Conservation (phyloP, 306 rosid genomes). For the Oxytropis ochrocephala region DNA sequence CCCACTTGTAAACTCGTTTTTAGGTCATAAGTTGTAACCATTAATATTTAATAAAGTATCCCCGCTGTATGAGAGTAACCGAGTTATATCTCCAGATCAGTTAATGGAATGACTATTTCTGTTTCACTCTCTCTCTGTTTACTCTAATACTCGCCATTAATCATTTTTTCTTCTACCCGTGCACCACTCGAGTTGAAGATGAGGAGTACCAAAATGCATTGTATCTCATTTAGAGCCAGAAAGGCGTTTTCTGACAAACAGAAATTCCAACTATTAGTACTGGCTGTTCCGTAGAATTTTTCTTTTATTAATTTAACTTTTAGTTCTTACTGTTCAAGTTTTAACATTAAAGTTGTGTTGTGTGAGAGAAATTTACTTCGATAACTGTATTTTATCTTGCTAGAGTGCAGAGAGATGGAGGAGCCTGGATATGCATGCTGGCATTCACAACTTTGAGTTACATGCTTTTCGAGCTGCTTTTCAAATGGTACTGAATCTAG, state of each 20-base stretch:
- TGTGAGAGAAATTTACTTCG: background rate
- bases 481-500: constrained; percentile 60
- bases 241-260: background rate
- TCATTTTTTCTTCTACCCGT: background rate
- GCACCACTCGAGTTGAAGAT: background rate
- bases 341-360: constrained; percentile 1
- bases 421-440: constrained; percentile 55
- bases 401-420: constrained; percentile 99
- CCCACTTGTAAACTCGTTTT: no score
- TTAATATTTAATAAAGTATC: background rate
- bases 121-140: no score
- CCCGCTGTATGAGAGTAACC: no score
- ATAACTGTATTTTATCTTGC: constrained; percentile 22
- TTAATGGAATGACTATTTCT: no score
- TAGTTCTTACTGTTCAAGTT: background rate
- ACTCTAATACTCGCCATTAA: no score
- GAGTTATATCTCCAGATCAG: no score
- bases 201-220: background rate
- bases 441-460: constrained; percentile 78
- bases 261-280: background rate
- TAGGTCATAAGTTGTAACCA: background rate
- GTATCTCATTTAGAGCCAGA: constrained; percentile 7
- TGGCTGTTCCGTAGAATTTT: background rate
- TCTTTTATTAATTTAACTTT: background rate
- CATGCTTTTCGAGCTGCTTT: constrained; percentile 90